phyloP scores from a whole-genome alignment of 2,329 filamentous ascomycete species.

The Colletotrichum musicola region DNA sequence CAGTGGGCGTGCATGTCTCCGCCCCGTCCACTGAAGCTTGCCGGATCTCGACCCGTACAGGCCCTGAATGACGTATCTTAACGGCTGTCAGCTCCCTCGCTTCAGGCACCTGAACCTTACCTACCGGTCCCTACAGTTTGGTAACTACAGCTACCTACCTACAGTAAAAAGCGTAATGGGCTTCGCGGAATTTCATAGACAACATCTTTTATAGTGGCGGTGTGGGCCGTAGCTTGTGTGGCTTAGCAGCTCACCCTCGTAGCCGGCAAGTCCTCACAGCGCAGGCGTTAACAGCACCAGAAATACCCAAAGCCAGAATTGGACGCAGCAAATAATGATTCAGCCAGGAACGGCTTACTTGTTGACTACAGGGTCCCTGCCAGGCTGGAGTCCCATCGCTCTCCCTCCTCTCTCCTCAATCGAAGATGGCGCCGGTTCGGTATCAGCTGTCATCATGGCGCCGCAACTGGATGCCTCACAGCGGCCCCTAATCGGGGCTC shows the following conservation, averaged over 20 bases:
- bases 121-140: too few relatives aligned
- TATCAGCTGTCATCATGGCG: background rate
- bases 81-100: slow-evolving; percentile 4
- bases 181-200: too few relatives aligned
- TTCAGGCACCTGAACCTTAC: background rate
- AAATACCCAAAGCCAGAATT: background rate
- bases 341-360: background rate
- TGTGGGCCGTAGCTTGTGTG: too few relatives aligned
- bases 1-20: slow-evolving; percentile 19
- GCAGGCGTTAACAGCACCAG: background rate
- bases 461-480: background rate
- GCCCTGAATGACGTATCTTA: slow-evolving; percentile 20
- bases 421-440: background rate
- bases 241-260: too few relatives aligned
- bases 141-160: too few relatives aligned
- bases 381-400: background rate
- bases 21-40: slow-evolving; percentile 15
- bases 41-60: slow-evolving; percentile 2
- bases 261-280: too few relatives aligned
- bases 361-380: too few relatives aligned
- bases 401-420: background rate
- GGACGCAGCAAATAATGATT: background rate
- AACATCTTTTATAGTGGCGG: too few relatives aligned
- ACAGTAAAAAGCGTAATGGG: too few relatives aligned
- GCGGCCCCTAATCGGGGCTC: background rate